phyloP scores from a whole-genome alignment of 2,329 filamentous ascomycete genomes.

The Aspergillus sergii region DNA sequence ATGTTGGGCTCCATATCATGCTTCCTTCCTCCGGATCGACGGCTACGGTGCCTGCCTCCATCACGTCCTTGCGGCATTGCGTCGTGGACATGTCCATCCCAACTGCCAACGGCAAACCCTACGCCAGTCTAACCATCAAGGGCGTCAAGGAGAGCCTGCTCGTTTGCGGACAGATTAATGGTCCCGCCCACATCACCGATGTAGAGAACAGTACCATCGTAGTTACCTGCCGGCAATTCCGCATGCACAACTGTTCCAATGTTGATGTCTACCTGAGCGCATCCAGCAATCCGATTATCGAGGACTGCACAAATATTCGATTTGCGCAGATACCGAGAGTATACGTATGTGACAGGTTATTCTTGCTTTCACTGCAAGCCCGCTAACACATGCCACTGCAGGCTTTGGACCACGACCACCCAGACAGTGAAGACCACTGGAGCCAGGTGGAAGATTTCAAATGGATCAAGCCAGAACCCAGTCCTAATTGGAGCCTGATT shows the following conservation, averaged over 20 bases:
- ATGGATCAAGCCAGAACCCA: slow-evolving; percentile 84
- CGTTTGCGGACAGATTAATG: slow-evolving; percentile 75
- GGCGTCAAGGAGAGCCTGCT: slow-evolving; percentile 72
- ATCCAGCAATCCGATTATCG: slow-evolving; percentile 85
- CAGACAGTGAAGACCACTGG: slow-evolving; percentile 68
- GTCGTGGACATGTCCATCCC: slow-evolving; percentile 80
- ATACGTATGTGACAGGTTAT: slow-evolving; percentile 61
- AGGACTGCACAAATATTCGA: slow-evolving; percentile 76
- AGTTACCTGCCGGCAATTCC: slow-evolving; percentile 80
- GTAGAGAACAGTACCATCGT: slow-evolving; percentile 74
- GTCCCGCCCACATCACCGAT: slow-evolving; percentile 80
- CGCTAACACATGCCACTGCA: slow-evolving; percentile 20
- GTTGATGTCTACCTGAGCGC: slow-evolving; percentile 84
- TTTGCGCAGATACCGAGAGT: slow-evolving; percentile 74
- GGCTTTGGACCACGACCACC: slow-evolving; percentile 34
- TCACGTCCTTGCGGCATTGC: slow-evolving; percentile 70
- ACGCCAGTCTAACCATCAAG: slow-evolving; percentile 71
- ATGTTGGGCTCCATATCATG: slow-evolving; percentile 72
- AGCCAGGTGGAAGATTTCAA: slow-evolving; percentile 95
- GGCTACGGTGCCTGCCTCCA: slow-evolving; percentile 72
- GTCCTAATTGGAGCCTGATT: slow-evolving; percentile 83
- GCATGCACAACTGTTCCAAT: slow-evolving; percentile 83
- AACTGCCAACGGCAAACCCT: slow-evolving; percentile 59
- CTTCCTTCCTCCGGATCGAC: slow-evolving; percentile 71
- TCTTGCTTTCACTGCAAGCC: not conserved